A percentile compares a stretch with the other conserved stretches of the same genome.
Evolutionary conservation across 805 yeast genomes (phyloP).

Genomic region (Pichia phayaonensis): DNA sequence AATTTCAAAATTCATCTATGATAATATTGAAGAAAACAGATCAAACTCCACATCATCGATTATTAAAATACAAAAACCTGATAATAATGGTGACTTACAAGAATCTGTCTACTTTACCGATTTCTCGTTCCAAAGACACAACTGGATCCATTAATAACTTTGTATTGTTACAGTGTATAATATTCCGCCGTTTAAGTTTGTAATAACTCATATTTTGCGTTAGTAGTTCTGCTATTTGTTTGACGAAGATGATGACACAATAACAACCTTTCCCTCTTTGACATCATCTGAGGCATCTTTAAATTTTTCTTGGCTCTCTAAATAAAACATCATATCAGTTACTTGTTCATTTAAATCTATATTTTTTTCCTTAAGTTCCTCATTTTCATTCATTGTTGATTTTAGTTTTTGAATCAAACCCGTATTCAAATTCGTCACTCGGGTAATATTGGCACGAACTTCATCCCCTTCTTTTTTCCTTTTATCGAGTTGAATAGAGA

Average conservation of each 20-base stretch:
- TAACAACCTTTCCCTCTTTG: conserved; percentile 58
- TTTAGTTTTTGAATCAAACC: conserved; percentile 35
- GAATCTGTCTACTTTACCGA: conserved; percentile 29
- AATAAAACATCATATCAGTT: conserved; percentile 70
- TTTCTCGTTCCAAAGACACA: conserved; percentile 26
- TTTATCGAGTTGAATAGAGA: neutral
- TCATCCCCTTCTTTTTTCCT: neutral
- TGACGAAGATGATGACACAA: conserved; percentile 21
- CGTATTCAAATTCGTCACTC: conserved; percentile 28
- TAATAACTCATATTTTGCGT: neutral
- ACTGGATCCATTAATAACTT: neutral
- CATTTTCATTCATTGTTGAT: conserved; percentile 26
- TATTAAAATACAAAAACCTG: conserved; percentile 26
- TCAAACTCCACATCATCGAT: conserved; percentile 27
- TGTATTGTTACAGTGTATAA: neutral
- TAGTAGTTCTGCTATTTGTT: neutral
- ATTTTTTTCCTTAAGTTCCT: conserved; percentile 32
- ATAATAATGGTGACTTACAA: conserved; percentile 17
- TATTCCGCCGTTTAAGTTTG: neutral
- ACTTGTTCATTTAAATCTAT: conserved; percentile 54
- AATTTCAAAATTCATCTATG: conserved; percentile 21
- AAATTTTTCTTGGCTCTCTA: conserved; percentile 67
- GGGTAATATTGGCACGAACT: neutral
- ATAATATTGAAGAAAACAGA: conserved; percentile 24
- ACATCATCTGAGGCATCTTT: conserved; percentile 66